Conservation (phyloP, 768 basidiomycete genomes). For the Boletus sp. region DNA sequence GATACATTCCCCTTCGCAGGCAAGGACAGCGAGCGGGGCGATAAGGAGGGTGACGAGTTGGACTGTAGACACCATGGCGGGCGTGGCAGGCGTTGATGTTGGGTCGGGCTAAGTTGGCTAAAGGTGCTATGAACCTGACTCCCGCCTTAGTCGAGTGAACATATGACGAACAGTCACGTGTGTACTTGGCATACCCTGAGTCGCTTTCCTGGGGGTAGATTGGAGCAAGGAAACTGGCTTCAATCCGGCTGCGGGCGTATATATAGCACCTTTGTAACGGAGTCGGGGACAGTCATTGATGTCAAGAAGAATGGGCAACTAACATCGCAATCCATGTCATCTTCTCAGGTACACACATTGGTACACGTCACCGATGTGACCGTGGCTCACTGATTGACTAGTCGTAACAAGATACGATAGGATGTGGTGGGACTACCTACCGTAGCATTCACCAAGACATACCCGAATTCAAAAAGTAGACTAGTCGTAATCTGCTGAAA, state of each 20-base stretch:
- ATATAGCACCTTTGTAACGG: not conserved
- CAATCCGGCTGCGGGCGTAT: not conserved
- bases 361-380: not conserved
- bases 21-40: constrained; percentile 39
- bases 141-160: not conserved
- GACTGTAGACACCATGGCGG: constrained; percentile 19
- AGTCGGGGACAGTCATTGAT: not conserved
- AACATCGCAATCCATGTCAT: not conserved
- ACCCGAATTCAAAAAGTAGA: not conserved
- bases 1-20: constrained; percentile 74
- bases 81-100: constrained; percentile 8
- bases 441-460: not conserved
- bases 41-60: constrained; percentile 25
- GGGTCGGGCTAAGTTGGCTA: not conserved
- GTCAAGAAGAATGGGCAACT: not conserved
- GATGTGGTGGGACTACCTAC: constrained; percentile 1
- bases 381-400: not conserved
- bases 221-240: not conserved
- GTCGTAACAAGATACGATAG: not conserved
- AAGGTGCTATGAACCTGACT: not conserved
- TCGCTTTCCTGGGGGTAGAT: not conserved
- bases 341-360: not conserved
- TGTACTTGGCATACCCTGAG: constrained; percentile 4
- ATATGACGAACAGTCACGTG: constrained; percentile 19
- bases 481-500: constrained; percentile 28